Percentiles rank a stretch among this genome's conserved stretches.
Evolutionary conservation across 1,139 yeast genomes (phyloP).

Genomic region (Debaryomycetaceae sp.): DNA sequence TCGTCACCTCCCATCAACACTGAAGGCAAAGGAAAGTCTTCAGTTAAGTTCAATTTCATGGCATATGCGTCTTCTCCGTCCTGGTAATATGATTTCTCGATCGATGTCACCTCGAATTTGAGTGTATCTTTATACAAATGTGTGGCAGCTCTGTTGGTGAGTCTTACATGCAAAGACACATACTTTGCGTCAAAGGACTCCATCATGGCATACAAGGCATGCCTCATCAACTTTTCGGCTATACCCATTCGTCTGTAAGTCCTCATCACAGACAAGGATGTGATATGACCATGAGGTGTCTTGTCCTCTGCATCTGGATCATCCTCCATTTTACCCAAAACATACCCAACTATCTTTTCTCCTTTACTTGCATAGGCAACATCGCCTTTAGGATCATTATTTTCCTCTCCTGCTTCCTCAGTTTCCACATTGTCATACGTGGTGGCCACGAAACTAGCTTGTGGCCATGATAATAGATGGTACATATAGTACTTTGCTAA

Average conservation of each 20-base stretch:
- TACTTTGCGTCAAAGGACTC: conserved; percentile 81
- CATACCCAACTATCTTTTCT: conserved; percentile 90
- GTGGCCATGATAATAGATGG: conserved; percentile 96
- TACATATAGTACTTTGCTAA: conserved; percentile 89
- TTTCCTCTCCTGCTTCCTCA: conserved; percentile 21
- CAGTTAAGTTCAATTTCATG: conserved; percentile 66
- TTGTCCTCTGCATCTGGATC: conserved; percentile 73
- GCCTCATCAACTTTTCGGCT: conserved; percentile 91
- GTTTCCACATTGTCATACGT: conserved; percentile 49
- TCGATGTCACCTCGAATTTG: conserved; percentile 72
- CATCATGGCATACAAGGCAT: conserved; percentile 70
- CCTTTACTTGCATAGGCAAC: conserved; percentile 57
- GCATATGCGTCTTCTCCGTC: conserved; percentile 99
- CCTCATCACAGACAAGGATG: conserved; percentile 92
- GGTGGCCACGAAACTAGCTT: conserved; percentile 93
- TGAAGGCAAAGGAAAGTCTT: conserved; percentile 61
- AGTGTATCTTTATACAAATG: conserved; percentile 88
- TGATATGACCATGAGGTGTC: conserved; percentile 89
- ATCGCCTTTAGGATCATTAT: conserved; percentile 47
- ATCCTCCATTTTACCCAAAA: conserved; percentile 94
- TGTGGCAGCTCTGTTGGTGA: conserved; percentile 90
- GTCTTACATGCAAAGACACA: conserved; percentile 90
- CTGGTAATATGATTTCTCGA: conserved; percentile 86
- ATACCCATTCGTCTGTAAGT: conserved; percentile 92
- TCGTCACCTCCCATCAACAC: conserved; percentile 40